These are phyloP conservation scores for Cordia subcordata DNA, from an alignment of 257 asterid species.

Conservation along the genomic window DNA sequence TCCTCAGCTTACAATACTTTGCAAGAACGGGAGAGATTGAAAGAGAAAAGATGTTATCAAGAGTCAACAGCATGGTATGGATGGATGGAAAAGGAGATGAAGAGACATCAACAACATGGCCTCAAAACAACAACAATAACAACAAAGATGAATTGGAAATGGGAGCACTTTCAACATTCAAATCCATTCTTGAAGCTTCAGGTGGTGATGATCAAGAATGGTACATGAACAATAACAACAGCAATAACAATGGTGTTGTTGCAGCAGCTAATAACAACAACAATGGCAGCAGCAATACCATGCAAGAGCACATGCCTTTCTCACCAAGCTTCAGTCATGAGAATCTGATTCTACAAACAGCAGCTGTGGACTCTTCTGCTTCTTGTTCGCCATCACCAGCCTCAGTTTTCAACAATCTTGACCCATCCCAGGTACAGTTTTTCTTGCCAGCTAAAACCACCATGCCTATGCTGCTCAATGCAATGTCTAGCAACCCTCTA, in stretches of 20 bases:
- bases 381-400: conserved; percentile 80
- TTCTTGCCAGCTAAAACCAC: conserved; percentile 39
- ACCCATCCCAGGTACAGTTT: conserved; percentile 50
- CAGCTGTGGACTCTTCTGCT: conserved; percentile 59
- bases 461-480: conserved; percentile 13
- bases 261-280: conserved; percentile 7
- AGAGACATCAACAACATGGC: conserved; percentile 51
- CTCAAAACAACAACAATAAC: conserved; percentile 25
- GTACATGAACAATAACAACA: conserved; percentile 32
- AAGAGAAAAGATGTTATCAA: conserved; percentile 41
- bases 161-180: conserved; percentile 54
- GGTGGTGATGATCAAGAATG: conserved; percentile 56
- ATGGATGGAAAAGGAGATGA: conserved; percentile 55
- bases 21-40: not conserved
- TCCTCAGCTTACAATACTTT: not conserved
- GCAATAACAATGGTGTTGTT: conserved; percentile 7
- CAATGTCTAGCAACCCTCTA: conserved; percentile 29
- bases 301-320: conserved; percentile 48
- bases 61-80: conserved; percentile 70
- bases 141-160: conserved; percentile 47
- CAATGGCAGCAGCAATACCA: conserved; percentile 14
- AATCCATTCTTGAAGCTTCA: conserved; percentile 70
- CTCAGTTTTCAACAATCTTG: conserved; percentile 50
- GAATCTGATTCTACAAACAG: conserved; percentile 41
- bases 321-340: conserved; percentile 39